These are phyloP conservation scores for Peterozyma toletana DNA, from an alignment of 805 yeast genomes.

Conservation along the genomic window DNA sequence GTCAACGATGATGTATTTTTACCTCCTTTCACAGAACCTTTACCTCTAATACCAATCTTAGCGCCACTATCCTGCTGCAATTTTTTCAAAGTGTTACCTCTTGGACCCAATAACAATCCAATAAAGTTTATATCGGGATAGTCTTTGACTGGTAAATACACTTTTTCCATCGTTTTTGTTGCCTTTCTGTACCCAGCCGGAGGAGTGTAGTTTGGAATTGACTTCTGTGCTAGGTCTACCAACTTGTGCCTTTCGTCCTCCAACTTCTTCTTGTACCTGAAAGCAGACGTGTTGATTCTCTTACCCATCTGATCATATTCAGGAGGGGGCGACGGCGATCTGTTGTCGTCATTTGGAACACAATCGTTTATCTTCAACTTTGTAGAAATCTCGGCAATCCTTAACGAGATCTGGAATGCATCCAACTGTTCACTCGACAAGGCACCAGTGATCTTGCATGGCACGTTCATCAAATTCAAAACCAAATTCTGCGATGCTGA, in stretches of 20 bases:
- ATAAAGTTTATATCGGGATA: constrained; percentile 91
- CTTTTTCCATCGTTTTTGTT: constrained; percentile 64
- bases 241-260: constrained; percentile 77
- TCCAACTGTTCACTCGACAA: constrained; percentile 75
- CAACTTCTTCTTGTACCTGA: constrained; percentile 47
- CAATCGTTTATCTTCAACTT: constrained; percentile 44
- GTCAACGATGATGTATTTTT: constrained; percentile 44
- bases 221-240: constrained; percentile 65
- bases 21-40: constrained; percentile 94
- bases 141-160: constrained; percentile 77
- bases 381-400: constrained; percentile 76
- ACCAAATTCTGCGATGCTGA: constrained; percentile 3
- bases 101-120: constrained; percentile 87
- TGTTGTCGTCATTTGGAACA: constrained; percentile 38
- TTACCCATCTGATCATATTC: constrained; percentile 77
- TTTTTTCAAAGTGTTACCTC: constrained; percentile 83
- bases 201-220: constrained; percentile 70
- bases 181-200: constrained; percentile 77
- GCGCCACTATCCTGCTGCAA: constrained; percentile 87
- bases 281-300: constrained; percentile 79
- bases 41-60: constrained; percentile 83
- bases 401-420: constrained; percentile 57
- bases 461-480: constrained; percentile 17
- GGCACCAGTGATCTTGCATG: constrained; percentile 36
- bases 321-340: constrained; percentile 91